Evolutionary conservation across 1,284 basidiomycete genomes (phyloP).

Genomic region (Boletus smithii): DNA sequence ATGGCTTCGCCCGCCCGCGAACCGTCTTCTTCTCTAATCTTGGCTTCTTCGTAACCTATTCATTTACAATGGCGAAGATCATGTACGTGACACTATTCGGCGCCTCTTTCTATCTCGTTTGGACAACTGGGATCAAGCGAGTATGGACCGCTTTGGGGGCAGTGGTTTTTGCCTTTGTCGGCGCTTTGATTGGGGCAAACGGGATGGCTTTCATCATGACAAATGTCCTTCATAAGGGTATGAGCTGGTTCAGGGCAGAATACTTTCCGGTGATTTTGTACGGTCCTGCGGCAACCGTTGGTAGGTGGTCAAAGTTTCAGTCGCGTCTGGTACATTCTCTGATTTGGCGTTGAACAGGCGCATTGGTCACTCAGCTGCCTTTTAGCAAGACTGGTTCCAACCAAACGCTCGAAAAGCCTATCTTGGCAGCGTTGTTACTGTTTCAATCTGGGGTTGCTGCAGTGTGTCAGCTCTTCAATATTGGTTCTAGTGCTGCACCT

Average conservation of each 20-base stretch:
- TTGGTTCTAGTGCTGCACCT: slow-evolving; percentile 71
- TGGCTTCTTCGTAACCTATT: slow-evolving; percentile 70
- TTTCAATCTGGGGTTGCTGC: slow-evolving; percentile 54
- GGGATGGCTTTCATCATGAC: slow-evolving; percentile 72
- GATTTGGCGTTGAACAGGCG: slow-evolving; percentile 39
- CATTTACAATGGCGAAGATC: slow-evolving; percentile 67
- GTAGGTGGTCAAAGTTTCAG: slow-evolving; percentile 38
- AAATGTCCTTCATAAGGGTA: slow-evolving; percentile 56
- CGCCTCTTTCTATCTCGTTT: slow-evolving; percentile 47
- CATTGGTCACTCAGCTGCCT: slow-evolving; percentile 53
- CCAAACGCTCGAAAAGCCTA: slow-evolving; percentile 27
- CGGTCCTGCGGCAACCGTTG: slow-evolving; percentile 69
- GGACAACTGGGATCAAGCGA: slow-evolving; percentile 30
- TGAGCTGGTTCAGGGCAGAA: slow-evolving; percentile 82
- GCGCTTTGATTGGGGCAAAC: slow-evolving; percentile 67
- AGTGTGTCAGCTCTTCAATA: slow-evolving; percentile 53
- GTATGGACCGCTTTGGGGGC: slow-evolving; percentile 39
- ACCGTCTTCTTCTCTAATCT: slow-evolving; percentile 80
- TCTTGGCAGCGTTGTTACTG: slow-evolving; percentile 64
- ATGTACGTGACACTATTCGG: slow-evolving; percentile 58
- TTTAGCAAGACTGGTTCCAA: slow-evolving; percentile 35
- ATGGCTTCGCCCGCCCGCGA: slow-evolving; percentile 53
- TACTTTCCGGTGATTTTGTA: slow-evolving; percentile 74
- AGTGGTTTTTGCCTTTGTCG: slow-evolving; percentile 48
- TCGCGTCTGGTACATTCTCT: slow-evolving; percentile 11